Base-by-base conservation (phyloP, 768 basidiomycete genomes). In the Auricularia heimuer region DNA sequence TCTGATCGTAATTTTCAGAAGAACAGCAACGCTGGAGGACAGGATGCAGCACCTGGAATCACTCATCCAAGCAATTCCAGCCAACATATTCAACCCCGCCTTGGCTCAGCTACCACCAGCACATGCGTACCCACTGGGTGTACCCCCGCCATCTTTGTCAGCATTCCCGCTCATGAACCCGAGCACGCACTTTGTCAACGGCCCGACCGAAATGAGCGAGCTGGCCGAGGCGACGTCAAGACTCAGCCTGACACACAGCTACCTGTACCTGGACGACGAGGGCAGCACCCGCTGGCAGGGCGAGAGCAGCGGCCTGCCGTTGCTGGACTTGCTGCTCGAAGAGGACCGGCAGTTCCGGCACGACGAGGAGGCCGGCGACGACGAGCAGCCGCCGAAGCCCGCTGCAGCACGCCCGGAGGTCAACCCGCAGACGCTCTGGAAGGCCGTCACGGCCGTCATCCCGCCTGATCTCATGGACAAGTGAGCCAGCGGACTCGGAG, bases 381-480 rank as follows among this genome's bases (percentile, higher is more conserved):
- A 65, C 74, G 16, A 71, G 36, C 65, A 0, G 87, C 94, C 73
- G 82, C 94, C 45, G 85, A 83, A 21, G 85, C 85, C 3, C 80
- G 83, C 54, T 83, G 39, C 39, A 3, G 39, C 39, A 0, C 39
- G 87, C 24, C 86, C 86, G 39, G 90, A 89, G 65, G 68, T 78
- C 37, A 92, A 94, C 70, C 92, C 94, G 10, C 92, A 94, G 76
- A 85, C 85, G 8, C 76, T 92, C 3, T 97, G 94, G 94, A 85
- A 88, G 65, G 80, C 89, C 21, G 88, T 95, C 70, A 94, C 94
- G 1, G 87, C 90, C 1, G 84, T 86, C 64, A 93, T 96, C 64
- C 84, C 85, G 3, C 92, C 94, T 8, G 92, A 94, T 71, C 80
- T 96, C 63, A 95, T 97, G 92, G 94, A 97, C 75, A 93, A 84